A percentile compares a stretch with the other conserved stretches of the same genome.
These are phyloP conservation scores for Striga hermonthica DNA, from an alignment of 305 asterid genomes.

Conservation along the genomic window DNA sequence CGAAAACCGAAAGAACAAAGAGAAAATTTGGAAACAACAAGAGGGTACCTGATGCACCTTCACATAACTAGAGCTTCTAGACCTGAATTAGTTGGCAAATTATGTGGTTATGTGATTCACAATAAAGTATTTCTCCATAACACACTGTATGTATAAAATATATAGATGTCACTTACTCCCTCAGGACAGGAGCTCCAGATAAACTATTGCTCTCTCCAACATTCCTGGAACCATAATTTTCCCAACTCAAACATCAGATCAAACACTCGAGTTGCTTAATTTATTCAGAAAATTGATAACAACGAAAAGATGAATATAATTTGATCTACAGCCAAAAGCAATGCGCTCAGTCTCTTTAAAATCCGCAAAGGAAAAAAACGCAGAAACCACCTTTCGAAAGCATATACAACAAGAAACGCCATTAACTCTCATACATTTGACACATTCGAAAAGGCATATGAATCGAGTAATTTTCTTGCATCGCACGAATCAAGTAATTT, in stretches of 20 bases:
- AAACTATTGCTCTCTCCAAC: conserved; percentile 33
- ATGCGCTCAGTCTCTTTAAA: background rate
- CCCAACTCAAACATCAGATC: conserved; percentile 18
- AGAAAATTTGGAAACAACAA: background rate
- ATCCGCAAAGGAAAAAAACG: background rate
- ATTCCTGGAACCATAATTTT: conserved; percentile 35
- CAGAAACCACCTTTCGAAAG: background rate
- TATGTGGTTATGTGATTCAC: conserved; percentile 18
- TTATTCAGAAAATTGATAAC: background rate
- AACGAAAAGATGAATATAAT: background rate
- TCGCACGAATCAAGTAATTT: background rate
- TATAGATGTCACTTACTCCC: conserved; percentile 38
- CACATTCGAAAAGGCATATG: background rate
- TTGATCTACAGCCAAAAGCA: background rate
- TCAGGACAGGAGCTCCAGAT: conserved; percentile 33
- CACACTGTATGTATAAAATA: background rate
- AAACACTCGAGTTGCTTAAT: conserved; percentile 11
- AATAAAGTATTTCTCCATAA: conserved; percentile 6
- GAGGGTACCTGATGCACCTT: conserved; percentile 44
- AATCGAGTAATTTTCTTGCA: background rate
- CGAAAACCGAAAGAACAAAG: background rate
- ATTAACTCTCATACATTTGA: background rate
- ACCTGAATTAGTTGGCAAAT: conserved; percentile 38
- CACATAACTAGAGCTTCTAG: conserved; percentile 36
- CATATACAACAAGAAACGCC: background rate